Evolutionary conservation across 2,329 filamentous ascomycete genomes (phyloP), one percentile per base, ranked within the genome.

Genomic region (Trichoderma simmonsii): DNA sequence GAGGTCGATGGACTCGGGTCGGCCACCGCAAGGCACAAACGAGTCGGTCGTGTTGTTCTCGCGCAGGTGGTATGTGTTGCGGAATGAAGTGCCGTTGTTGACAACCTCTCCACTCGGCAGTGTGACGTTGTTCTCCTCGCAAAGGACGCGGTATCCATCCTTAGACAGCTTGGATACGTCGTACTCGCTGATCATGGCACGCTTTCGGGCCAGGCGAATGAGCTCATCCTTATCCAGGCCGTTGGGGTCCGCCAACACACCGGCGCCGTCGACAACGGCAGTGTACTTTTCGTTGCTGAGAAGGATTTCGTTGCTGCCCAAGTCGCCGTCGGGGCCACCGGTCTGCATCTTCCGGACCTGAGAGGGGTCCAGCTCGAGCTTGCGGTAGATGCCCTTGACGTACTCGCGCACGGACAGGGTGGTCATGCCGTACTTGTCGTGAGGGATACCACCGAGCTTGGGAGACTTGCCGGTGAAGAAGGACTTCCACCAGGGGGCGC

Each of bases 401-500:
- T 97, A 99, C 83, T 99, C 94, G 60, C 96, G 94, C 64, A 99
- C 95, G 6, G 95, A 98, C 71, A 98, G 84, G 0, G 96, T 98
- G 1, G 96, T 99, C 96, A 99, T 99, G 78, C 96, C 96, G 79
- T 99, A 99, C 54, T 87, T 84, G 81, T 99, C 96, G 82, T 99
- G 96, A 48, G 96, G 96, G 76, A 99, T 99, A 80, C 96, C 96
- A 74, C 96, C 96, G 15, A 99, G 88, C 83, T 93, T 96, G 68
- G 94, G 96, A 77, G 94, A 97, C 88, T 99, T 99, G 79, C 96
- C 96, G 2, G 96, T 99, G 87, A 99, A 99, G 89, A 99, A 99
- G 0, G 96, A 99, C 87, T 99, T 99, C 96, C 96, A 99, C 94
- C 95, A 99, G 32, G 94, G 94, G 5, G 96, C 96, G 60, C 94